Evolutionary conservation across 148 eudicot species (phyloP), one percentile per base, ranked within the genome.

Genomic region (Oxyria digyna): DNA sequence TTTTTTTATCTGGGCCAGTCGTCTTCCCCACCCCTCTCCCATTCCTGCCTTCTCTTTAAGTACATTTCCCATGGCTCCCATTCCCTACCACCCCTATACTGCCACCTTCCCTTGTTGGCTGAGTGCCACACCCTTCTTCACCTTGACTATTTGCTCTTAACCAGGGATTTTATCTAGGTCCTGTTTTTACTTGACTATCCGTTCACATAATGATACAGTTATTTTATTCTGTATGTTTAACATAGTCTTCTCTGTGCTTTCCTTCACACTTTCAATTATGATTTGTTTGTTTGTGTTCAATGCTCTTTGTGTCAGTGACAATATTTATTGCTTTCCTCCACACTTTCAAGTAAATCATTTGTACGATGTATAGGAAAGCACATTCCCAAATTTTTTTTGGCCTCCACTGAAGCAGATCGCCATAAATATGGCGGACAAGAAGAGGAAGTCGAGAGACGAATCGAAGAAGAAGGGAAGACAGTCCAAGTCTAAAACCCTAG

Each of bases 351-450:
- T 18, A 49, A 49, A 49, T 49, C 55, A 48, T 48, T n/a, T n/a
- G n/a, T n/a, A n/a, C n/a, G n/a, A 48, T 15, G 23, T 17, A 48
- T 15, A 23, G 43, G 12, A 17, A 15, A 48, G 8, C 4, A 7
- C 24, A 49, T 49, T 49, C 11, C 24, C 17, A 49, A n/a, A n/a
- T n/a, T n/a, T n/a, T n/a, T n/a, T n/a, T n/a, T n/a, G n/a, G n/a
- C n/a, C n/a, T n/a, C n/a, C n/a, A n/a, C n/a, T n/a, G n/a, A n/a
- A n/a, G n/a, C n/a, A n/a, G n/a, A n/a, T n/a, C n/a, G n/a, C n/a
- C n/a, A n/a, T n/a, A 46, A 46, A n/a, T 52, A 84, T 82, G 93
- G 87, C 74, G 73, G 83, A 73, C 69, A 77, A 64, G 72, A 84
- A 81, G 80, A 72, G 77, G 29, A 76, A 81, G 50, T 20, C 71